These are phyloP conservation scores for Perilla frutescens DNA, from an alignment of 257 asterid species.

Conservation along the genomic window DNA sequence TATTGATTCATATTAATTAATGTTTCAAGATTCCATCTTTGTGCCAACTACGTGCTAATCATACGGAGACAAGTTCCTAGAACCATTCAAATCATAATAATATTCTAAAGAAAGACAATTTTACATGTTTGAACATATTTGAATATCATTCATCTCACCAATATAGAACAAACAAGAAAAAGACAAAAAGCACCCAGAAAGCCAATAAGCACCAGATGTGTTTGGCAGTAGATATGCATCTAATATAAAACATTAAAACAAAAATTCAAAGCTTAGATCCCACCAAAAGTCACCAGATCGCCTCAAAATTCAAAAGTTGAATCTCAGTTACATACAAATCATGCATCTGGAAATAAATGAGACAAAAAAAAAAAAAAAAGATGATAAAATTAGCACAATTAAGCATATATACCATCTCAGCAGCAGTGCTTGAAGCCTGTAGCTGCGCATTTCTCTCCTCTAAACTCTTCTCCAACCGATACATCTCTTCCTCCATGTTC, in stretches of 20 bases:
- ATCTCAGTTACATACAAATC: neutral
- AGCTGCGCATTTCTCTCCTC: slow-evolving; percentile 70
- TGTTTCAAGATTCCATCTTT: slow-evolving; percentile 43
- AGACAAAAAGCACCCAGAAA: slow-evolving; percentile 51
- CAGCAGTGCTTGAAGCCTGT: slow-evolving; percentile 60
- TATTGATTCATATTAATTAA: slow-evolving; percentile 33
- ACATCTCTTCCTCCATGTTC: slow-evolving; percentile 68
- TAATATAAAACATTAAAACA: slow-evolving; percentile 10
- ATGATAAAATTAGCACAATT: neutral
- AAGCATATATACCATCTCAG: slow-evolving; percentile 61
- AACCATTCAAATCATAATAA: slow-evolving; percentile 49
- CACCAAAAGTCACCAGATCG: slow-evolving; percentile 21
- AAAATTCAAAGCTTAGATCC: slow-evolving; percentile 28
- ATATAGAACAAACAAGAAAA: slow-evolving; percentile 61
- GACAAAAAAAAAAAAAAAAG: neutral
- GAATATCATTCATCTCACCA: slow-evolving; percentile 39
- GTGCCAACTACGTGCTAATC: slow-evolving; percentile 40
- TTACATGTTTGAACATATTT: slow-evolving; percentile 33
- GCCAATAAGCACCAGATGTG: slow-evolving; percentile 39
- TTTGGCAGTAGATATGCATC: slow-evolving; percentile 44
- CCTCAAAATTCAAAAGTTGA: neutral
- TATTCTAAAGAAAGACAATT: slow-evolving; percentile 49
- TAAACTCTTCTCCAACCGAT: slow-evolving; percentile 62
- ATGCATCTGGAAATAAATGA: neutral
- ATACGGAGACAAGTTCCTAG: slow-evolving; percentile 51